Base-by-base conservation (phyloP, 495 filamentous ascomycete species). In the Neurospora hispaniola region DNA sequence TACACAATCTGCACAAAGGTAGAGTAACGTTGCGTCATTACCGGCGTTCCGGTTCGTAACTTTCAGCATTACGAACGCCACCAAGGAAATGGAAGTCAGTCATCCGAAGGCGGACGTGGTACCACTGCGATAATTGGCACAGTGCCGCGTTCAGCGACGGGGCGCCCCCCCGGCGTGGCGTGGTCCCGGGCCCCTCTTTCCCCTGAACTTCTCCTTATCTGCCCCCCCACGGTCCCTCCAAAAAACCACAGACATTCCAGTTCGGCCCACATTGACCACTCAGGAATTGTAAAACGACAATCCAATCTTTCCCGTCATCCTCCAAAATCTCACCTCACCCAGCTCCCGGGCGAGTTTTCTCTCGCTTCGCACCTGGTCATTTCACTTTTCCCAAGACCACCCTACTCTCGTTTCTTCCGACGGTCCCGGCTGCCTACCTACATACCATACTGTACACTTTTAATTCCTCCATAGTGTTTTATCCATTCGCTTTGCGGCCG, bases 261-360 rank as follows among this genome's bases (percentile, higher is more conserved):
- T 69, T 23, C 14, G 23, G 54, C 23, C 54, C 54, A 66, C 27
- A 35, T 62, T 62, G 27, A 18, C 54, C 54, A 31, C 54, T 23
- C 54, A 62, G 54, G 27, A 62, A 35, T 62, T 62, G 54, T 14
- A 66, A 35, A 27, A 66, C 54, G 54, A 66, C 27, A 66, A 66
- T 35, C 54, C 27, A 66, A 66, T 66, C 54, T 66, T 35, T 66
- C 54, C 54, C 27, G 54, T 66, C 54, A 18, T 66, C 54, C 54
- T 66, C 54, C 54, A 71, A 23, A 71, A 42, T 46, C 54, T 71
- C 73, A 75, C 46, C 74, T 74, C 74, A 48, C 76, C 72, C 79
- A 81, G 75, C 78, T 76, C 69, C 75, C 68, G 74, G 74, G 73
- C 74, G 73, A 75, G 74, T 71, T 66, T 76, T 71, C 78, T 71